These are phyloP conservation scores for Starmerella tilneyi DNA, from an alignment of 805 yeast genomes.

Conservation along the genomic window DNA sequence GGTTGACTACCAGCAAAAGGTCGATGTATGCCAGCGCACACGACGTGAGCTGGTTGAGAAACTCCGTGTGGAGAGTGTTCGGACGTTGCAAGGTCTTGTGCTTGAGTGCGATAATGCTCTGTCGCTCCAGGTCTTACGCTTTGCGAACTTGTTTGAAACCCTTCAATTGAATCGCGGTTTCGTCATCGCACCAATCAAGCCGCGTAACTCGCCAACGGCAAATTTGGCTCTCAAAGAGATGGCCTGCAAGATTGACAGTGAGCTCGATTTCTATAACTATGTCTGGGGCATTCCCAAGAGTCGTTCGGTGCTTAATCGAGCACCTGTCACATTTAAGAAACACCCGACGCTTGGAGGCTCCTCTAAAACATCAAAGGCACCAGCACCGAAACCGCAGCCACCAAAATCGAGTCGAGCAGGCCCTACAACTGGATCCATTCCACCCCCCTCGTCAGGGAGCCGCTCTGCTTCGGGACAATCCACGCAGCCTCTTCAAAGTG, in stretches of 20 bases:
- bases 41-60: conserved; percentile 62
- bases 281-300: conserved; percentile 35
- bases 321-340: conserved; percentile 29
- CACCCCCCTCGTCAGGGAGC: not conserved
- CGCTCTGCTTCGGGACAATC: conserved; percentile 3
- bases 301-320: conserved; percentile 28
- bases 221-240: conserved; percentile 62
- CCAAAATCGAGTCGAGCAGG: not conserved
- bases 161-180: conserved; percentile 76
- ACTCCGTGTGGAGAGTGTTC: conserved; percentile 68
- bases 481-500: not conserved
- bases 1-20: conserved; percentile 71
- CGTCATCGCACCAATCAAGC: conserved; percentile 60
- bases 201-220: conserved; percentile 33
- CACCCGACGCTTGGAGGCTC: conserved; percentile 28
- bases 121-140: conserved; percentile 78
- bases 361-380: not conserved
- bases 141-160: conserved; percentile 78
- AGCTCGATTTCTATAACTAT: conserved; percentile 65
- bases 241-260: conserved; percentile 73
- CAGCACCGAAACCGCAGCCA: not conserved
- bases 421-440: not conserved
- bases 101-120: conserved; percentile 84
- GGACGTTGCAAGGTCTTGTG: conserved; percentile 62
- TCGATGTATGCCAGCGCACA: conserved; percentile 56